A percentile compares a stretch with the other conserved stretches of the same genome.
Conservation (phyloP, 176 grass and related monocot species). For the Aechmea fasciata region DNA sequence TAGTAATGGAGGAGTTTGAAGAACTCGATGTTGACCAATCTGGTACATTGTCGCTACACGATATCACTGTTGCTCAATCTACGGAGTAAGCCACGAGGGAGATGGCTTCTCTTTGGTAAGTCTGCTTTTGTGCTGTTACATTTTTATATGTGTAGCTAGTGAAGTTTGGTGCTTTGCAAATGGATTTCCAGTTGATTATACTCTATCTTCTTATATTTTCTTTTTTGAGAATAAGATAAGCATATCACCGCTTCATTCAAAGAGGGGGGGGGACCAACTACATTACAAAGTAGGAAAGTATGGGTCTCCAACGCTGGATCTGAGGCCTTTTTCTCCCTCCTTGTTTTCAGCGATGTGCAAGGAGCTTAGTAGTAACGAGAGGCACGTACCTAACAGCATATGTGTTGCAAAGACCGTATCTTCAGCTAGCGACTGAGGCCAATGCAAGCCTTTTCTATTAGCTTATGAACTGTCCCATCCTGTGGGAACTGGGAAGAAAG, state of each 20-base stretch:
- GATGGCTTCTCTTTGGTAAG: not conserved
- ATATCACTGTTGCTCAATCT: constrained; percentile 47
- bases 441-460: too few relatives aligned
- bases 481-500: too few relatives aligned
- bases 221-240: too few relatives aligned
- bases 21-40: constrained; percentile 75
- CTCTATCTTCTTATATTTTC: too few relatives aligned
- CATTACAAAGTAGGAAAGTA: too few relatives aligned
- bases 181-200: not conserved
- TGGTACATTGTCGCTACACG: constrained; percentile 46
- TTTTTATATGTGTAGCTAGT: not conserved
- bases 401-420: too few relatives aligned
- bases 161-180: not conserved
- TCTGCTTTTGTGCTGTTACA: not conserved
- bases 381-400: too few relatives aligned
- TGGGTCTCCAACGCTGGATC: not conserved
- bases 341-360: not conserved
- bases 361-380: too few relatives aligned
- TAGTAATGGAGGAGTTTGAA: constrained; percentile 76
- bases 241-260: too few relatives aligned
- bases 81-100: constrained; percentile 3
- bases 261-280: too few relatives aligned
- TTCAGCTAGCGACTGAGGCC: too few relatives aligned
- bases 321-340: not conserved
- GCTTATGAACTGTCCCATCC: too few relatives aligned